Evolutionary conservation across 2,329 filamentous ascomycete species (phyloP), one percentile per base, ranked within the genome.

Genomic region (Zymoseptoria passerinii): DNA sequence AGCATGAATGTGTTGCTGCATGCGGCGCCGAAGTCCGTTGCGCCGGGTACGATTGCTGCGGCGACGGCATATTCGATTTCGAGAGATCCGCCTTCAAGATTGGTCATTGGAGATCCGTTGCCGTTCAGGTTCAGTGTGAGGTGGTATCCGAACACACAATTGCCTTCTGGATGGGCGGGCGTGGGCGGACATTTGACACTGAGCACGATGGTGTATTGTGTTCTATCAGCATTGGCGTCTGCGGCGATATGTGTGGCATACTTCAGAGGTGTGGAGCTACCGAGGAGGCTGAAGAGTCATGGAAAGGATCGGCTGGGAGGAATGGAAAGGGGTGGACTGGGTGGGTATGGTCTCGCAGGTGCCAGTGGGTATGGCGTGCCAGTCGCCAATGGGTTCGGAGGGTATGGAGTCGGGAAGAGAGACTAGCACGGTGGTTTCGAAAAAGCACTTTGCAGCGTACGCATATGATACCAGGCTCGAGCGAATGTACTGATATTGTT

Each of bases 1-100:
- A 85, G 90, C 69, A 81, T 97, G 73, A 97, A 97, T 72, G 85
- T 97, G 61, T 79, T 97, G 57, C 80, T 96, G 65, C 94, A 85
- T 76, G 65, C 86, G 79, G 75, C 84, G 81, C 74, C 86, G 28
- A 73, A 72, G 62, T 62, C 68, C 60, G 58, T 75, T 49, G 59
- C 73, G n/a, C 75, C 83, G 19, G 92, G 92, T 28, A 90, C 92
- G 18, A 82, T 96, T 49, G 90, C 96, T 69, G 92, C 90, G 16
- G 92, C 86, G 20, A 86, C 90, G 3, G 92, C 92, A 5, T 97
- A 99, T 75, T 89, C 85, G 64, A 87, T 92, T 2, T 66, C 68
- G 28, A 84, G 88, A 19, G 53, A 79, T 69, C 53, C 80, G 74
- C 76, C 80, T 4, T 77, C 78, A 0, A 86, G 86, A 67, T 82